Base-by-base conservation (phyloP, 176 grass and related monocot genomes). In the Chrysopogon serrulatus region DNA sequence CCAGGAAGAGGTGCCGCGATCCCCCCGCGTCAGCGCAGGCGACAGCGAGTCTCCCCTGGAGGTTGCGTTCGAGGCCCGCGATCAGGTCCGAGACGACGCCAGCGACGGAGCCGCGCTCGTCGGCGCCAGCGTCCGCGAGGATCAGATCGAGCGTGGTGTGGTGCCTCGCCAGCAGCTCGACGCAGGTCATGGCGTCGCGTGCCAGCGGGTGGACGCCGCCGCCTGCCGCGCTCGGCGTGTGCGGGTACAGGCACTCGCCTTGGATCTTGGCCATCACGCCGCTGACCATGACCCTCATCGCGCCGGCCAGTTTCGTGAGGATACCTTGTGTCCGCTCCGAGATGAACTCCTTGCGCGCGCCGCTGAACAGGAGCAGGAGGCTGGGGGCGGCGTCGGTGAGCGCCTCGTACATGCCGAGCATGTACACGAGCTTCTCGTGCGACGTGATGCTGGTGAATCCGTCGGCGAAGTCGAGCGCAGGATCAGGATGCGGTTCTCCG, bases 401-500 rank as follows among this genome's bases (percentile, higher is more conserved):
- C 13, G 74, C 84, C 54, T 86, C 76, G 54, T 79, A 79, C 84
- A 86, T 86, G 66, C 23, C 41, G n/a, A 86, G 54, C 23, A 78
- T 61, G 65, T 85, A 76, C 1, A 78, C 19, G 74, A 85, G 83
- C 74, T 85, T 85, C 65, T 85, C 65, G 83, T 85, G 83, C 30
- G 64, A 78, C 5, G 74, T 61, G 83, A 85, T 54, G 40, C 0
- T 10, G 76, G 76, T 79, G 76, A 79, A 86, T 0, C 21, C 84
- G 67, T 79, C 13, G 3, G 76, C 76, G 76, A 73, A 86, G n/a
- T 86, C 19, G 31, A 86, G 84, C n/a, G n/a, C 23, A 86, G 67
- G 65, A 39, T 47, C 54, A 64, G 8, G 84, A 79, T 31, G 54
- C 67, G 76, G 5, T 72, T 65, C 56, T 86, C 74, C 14, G 76